These are phyloP conservation scores for Gilbertella persicaria DNA, from an alignment of 371 early-diverging fungal genomes.

Conservation along the genomic window DNA sequence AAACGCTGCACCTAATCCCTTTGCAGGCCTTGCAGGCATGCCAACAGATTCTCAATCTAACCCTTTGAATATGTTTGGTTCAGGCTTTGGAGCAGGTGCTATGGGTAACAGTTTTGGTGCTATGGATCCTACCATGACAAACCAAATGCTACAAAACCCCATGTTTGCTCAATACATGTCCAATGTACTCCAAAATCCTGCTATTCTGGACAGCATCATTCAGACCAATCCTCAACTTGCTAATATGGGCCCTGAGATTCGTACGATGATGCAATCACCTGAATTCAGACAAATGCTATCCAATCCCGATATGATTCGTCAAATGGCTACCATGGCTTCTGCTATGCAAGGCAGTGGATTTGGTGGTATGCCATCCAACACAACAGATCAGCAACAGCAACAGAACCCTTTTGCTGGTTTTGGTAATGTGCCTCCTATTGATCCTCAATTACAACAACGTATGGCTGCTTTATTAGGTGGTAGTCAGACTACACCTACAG, in stretches of 20 bases:
- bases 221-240: conserved; percentile 82
- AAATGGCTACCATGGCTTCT: conserved; percentile 76
- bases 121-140: conserved; percentile 72
- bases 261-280: conserved; percentile 77
- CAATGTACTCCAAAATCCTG: conserved; percentile 78
- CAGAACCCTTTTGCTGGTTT: conserved; percentile 72
- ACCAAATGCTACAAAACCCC: conserved; percentile 81
- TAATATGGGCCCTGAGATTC: conserved; percentile 84
- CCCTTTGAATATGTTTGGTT: conserved; percentile 56
- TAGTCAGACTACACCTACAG: conserved; percentile 32
- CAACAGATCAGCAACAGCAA: conserved; percentile 27
- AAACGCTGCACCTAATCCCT: conserved; percentile 30
- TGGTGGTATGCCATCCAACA: conserved; percentile 39
- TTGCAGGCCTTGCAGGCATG: conserved; percentile 43
- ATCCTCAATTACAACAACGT: conserved; percentile 51
- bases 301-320: conserved; percentile 81
- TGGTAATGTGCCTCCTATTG: conserved; percentile 46
- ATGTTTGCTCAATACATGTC: conserved; percentile 81
- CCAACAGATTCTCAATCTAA: conserved; percentile 47
- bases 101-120: conserved; percentile 62
- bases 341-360: conserved; percentile 59
- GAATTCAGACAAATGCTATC: conserved; percentile 84
- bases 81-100: conserved; percentile 56
- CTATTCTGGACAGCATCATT: conserved; percentile 80
- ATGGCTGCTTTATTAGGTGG: conserved; percentile 44